Conservation (phyloP, 1,284 basidiomycete species). For the Athelia psychrophila region DNA sequence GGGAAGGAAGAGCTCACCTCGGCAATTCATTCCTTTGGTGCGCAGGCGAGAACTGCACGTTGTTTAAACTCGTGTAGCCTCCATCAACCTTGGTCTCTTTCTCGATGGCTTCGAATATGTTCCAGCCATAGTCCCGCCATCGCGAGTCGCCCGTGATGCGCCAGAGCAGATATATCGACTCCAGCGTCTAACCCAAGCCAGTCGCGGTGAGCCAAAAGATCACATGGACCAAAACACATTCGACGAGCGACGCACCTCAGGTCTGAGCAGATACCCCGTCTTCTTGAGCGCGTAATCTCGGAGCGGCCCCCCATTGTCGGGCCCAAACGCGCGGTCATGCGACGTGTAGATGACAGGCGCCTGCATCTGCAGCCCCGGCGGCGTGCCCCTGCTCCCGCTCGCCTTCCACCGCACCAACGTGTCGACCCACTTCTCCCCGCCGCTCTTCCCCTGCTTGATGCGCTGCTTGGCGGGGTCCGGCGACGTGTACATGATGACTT, state of each 20-base stretch:
- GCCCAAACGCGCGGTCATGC: conserved; percentile 18
- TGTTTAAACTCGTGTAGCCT: conserved; percentile 44
- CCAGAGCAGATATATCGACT: conserved; percentile 56
- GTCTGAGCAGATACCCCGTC: conserved; percentile 38
- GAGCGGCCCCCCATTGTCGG: conserved; percentile 18
- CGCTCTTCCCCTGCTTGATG: conserved; percentile 10
- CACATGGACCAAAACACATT: too few species aligned
- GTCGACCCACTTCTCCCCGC: conserved; percentile 46
- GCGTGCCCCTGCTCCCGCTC: conserved; percentile 37
- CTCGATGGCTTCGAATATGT: conserved; percentile 57
- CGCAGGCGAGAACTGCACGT: conserved; percentile 29
- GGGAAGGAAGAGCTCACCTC: conserved; percentile 32
- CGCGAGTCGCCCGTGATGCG: conserved; percentile 47
- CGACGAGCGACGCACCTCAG: conserved; percentile 38
- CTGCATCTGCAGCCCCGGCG: conserved; percentile 51
- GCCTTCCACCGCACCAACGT: conserved; percentile 49
- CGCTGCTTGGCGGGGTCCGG: conserved; percentile 13
- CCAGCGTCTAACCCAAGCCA: conserved; percentile 39
- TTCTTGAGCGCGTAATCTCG: conserved; percentile 30
- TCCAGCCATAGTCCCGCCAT: conserved; percentile 64
- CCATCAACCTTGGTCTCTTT: conserved; percentile 35
- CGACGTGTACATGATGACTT: conserved; percentile 30
- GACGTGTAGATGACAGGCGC: conserved; percentile 25
- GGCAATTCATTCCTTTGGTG: conserved; percentile 43
- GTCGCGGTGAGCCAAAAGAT: too few species aligned